Evolutionary conservation across 2,329 filamentous ascomycete genomes (phyloP).

Genomic region (Emydomyces testavorans): DNA sequence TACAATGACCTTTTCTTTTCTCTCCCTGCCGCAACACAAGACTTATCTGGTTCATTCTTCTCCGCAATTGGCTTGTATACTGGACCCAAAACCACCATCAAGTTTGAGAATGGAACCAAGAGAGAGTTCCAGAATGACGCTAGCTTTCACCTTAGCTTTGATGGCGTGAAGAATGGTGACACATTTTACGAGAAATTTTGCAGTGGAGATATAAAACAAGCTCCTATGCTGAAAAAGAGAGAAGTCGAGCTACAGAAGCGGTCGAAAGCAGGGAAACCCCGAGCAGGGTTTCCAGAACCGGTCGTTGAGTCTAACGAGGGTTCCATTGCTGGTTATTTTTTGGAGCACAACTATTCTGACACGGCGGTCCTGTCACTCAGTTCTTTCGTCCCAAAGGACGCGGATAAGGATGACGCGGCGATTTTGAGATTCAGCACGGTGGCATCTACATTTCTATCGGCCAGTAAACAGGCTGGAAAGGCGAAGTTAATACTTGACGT

Average conservation of each 20-base stretch:
- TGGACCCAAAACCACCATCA: conserved; percentile 22
- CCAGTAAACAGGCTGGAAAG: conserved; percentile 39
- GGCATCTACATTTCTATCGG: conserved; percentile 38
- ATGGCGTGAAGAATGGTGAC: conserved; percentile 29
- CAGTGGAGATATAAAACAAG: conserved; percentile 13
- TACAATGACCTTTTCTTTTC: conserved; percentile 26
- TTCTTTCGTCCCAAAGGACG: conserved; percentile 23
- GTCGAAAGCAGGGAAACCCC: neutral
- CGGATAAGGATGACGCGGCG: conserved; percentile 13
- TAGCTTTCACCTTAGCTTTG: conserved; percentile 22
- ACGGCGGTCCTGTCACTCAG: conserved; percentile 37
- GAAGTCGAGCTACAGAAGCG: conserved; percentile 13
- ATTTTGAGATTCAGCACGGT: conserved; percentile 27
- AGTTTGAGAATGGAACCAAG: conserved; percentile 26
- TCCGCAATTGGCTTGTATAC: conserved; percentile 18
- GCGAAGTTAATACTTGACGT: conserved; percentile 56
- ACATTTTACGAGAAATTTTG: conserved; percentile 34
- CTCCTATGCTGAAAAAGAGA: conserved; percentile 13
- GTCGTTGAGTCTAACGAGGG: conserved; percentile 27
- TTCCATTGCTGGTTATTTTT: conserved; percentile 36
- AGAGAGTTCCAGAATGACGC: conserved; percentile 21
- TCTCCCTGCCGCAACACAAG: conserved; percentile 11
- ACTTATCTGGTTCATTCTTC: conserved; percentile 11
- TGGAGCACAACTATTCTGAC: conserved; percentile 31
- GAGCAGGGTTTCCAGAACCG: conserved; percentile 29